phyloP scores from a whole-genome alignment of 208 protist genomes.

The Trypanosoma platydactyli region DNA sequence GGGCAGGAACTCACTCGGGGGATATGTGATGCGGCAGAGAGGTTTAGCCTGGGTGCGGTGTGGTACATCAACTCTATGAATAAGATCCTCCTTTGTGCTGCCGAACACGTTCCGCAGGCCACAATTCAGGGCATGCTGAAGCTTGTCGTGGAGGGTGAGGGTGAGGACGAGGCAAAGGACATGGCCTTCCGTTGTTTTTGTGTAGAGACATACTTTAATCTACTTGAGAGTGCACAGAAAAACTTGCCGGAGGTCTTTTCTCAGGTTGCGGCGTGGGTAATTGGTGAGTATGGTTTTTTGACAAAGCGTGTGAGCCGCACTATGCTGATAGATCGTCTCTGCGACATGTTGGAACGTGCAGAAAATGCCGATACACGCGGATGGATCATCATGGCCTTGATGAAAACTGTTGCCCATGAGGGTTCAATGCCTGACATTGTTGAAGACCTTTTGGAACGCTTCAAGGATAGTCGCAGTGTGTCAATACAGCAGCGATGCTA shows the following conservation, averaged over 20 bases:
- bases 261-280: conserved; percentile 87
- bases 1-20: conserved; percentile 66
- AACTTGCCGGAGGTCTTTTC: conserved; percentile 54
- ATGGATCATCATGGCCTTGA: conserved; percentile 77
- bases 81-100: conserved; percentile 74
- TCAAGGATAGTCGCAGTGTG: conserved; percentile 53
- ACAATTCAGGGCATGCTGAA: conserved; percentile 91
- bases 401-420: conserved; percentile 65
- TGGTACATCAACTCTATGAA: conserved; percentile 95
- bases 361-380: conserved; percentile 35
- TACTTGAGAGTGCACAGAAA: conserved; percentile 48
- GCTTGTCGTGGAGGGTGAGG: conserved; percentile 89
- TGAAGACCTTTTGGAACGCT: conserved; percentile 45
- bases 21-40: conserved; percentile 88
- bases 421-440: conserved; percentile 39
- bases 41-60: conserved; percentile 44
- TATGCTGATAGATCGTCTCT: conserved; percentile 68
- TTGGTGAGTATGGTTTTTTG: conserved; percentile 94
- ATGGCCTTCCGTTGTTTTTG: conserved; percentile 66
- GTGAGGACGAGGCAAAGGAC: conserved; percentile 60
- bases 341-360: conserved; percentile 63
- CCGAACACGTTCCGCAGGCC: conserved; percentile 63
- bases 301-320: conserved; percentile 35
- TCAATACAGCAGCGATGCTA: conserved; percentile 82
- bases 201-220: conserved; percentile 68